Evolutionary conservation across 352 stramenopile genomes (phyloP), one percentile per base, ranked within the genome.

Genomic region (Achlya hypogyna): DNA sequence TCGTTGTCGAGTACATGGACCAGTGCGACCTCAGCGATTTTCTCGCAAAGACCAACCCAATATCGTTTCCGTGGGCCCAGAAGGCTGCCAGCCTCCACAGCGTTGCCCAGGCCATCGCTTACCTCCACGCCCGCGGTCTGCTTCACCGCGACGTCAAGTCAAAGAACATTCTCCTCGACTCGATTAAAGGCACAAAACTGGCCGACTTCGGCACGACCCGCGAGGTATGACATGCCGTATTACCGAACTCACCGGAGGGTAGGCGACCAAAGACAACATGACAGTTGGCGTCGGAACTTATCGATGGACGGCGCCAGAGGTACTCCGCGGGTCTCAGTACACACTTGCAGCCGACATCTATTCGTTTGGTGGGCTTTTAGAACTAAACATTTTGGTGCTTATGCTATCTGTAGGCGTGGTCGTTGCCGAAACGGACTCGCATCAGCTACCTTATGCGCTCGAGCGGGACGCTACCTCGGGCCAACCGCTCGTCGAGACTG

Each of bases 81-180:
- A 49, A 62, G 34, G 22, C 49, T 14, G 16, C 18, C 18, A n/a
- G 23, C 16, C 25, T 35, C 22, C 16, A 29, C 16, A 45, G 18
- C 35, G 35, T 54, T n/a, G 53, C 53, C 22, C n/a, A 77, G 1
- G 87, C 84, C 20, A 74, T 96, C 28, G 82, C 78, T 12, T 95
- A 96, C 65, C 68, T 97, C 40, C 86, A 97, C 68, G 74, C 72
- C 4, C 77, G 85, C 63, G 81, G 82, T 40, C 91, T 90, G 51
- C 82, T 96, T 66, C 96, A 98, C 78, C 77, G 94, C 32, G 94
- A 98, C 77, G 94, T 98, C 45, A 88, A 87, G 69, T 78, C 91
- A 42, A 94, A 93, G 34, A 99, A 98, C 71, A 95, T 99, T 45
- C 72, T 99, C n/a, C 78, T 99, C 12, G 97, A 92, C 8, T 73